Conservation (phyloP, 192 early-diverging fungal species). For the Obelidium mucronatum region DNA sequence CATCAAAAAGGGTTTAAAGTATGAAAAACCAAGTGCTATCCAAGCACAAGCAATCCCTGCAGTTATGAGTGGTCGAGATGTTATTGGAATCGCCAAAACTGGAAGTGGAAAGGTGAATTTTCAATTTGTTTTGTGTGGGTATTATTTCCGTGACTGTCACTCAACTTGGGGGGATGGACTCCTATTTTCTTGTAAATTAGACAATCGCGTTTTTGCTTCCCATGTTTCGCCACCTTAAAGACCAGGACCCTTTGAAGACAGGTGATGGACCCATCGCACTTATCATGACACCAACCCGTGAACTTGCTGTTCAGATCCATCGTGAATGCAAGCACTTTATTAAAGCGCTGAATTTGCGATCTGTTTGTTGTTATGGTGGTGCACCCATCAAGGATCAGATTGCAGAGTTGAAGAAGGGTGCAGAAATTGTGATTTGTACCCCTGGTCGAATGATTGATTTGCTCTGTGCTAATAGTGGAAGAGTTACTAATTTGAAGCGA, state of each 20-base stretch:
- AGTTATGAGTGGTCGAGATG: slow-evolving; percentile 92
- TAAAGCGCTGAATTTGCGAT: slow-evolving; percentile 82
- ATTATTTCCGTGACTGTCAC: background rate
- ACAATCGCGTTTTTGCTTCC: slow-evolving; percentile 93
- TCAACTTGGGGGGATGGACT: slow-evolving; percentile 13
- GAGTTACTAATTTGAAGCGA: slow-evolving; percentile 76
- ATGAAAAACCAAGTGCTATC: slow-evolving; percentile 86
- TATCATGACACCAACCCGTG: slow-evolving; percentile 80
- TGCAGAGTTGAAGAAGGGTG: slow-evolving; percentile 52
- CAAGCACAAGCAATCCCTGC: slow-evolving; percentile 96
- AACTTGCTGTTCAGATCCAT: slow-evolving; percentile 82
- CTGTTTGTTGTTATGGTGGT: slow-evolving; percentile 91
- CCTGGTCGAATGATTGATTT: slow-evolving; percentile 95
- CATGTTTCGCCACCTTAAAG: slow-evolving; percentile 85
- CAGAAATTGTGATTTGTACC: slow-evolving; percentile 88
- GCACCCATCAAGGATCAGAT: slow-evolving; percentile 80
- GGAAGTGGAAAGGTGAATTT: slow-evolving; percentile 79
- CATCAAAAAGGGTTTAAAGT: slow-evolving; percentile 80
- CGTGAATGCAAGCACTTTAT: slow-evolving; percentile 91
- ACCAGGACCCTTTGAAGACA: slow-evolving; percentile 43
- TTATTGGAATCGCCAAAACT: slow-evolving; percentile 95
- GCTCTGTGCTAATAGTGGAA: slow-evolving; percentile 86
- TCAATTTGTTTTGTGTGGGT: background rate
- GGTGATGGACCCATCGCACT: slow-evolving; percentile 68
- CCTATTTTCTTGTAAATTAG: slow-evolving; percentile 16